These are phyloP conservation scores for Wickerhamiella infanticola DNA, from an alignment of 1,139 yeast species.

Conservation along the genomic window DNA sequence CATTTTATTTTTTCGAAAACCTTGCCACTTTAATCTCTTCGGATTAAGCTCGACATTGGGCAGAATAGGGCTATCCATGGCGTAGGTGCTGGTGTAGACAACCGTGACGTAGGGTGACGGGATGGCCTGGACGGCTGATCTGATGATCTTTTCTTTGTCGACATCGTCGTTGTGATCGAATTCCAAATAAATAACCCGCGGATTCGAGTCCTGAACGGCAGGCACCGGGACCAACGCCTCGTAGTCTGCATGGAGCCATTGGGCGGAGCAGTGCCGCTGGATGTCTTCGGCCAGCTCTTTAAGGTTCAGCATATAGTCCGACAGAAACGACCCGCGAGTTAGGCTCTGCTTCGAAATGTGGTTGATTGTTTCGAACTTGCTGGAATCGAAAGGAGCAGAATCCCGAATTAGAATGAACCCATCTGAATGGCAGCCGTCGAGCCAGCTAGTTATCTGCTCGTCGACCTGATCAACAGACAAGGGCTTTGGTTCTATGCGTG, in stretches of 20 bases:
- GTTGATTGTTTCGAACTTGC: conserved; percentile 9
- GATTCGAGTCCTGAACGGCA: conserved; percentile 7
- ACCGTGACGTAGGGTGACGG: conserved; percentile 15
- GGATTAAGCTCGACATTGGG: conserved; percentile 10
- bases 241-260: conserved; percentile 4
- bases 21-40: conserved; percentile 8
- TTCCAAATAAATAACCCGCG: conserved; percentile 14
- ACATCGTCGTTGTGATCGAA: conserved; percentile 7
- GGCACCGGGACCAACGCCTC: conserved; percentile 3
- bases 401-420: conserved; percentile 13
- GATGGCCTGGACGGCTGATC: conserved; percentile 6
- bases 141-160: conserved; percentile 7
- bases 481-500: conserved; percentile 3
- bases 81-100: conserved; percentile 10
- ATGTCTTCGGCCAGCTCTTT: conserved; percentile 14
- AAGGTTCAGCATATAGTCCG: conserved; percentile 11
- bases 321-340: conserved; percentile 13
- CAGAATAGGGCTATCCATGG: conserved; percentile 10
- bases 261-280: conserved; percentile 14
- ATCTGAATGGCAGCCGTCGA: conserved; percentile 14
- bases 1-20: conserved; percentile 7
- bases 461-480: conserved; percentile 9
- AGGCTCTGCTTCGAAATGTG: conserved; percentile 13
- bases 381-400: conserved; percentile 11
- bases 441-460: conserved; percentile 13